Conservation (phyloP, 306 rosid species). For the Aeschynomene evenia region DNA sequence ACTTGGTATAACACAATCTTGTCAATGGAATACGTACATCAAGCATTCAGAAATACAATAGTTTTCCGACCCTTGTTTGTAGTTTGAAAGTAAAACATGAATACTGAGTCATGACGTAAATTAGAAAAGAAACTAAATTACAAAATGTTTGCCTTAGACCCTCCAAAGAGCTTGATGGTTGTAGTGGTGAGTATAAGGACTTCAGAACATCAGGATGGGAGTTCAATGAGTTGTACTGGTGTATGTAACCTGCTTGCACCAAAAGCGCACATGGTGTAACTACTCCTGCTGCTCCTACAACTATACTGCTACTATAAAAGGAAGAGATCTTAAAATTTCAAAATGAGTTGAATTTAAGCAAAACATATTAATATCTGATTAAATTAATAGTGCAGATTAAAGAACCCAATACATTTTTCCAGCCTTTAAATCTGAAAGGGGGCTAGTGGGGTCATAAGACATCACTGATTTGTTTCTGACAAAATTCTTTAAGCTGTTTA, state of each 20-base stretch:
- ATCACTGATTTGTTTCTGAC: neutral
- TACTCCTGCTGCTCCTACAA: neutral
- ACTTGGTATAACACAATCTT: neutral
- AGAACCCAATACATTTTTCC: constrained; percentile 18
- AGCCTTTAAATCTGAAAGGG: constrained; percentile 8
- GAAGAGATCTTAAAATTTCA: neutral
- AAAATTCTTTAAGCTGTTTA: neutral
- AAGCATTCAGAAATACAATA: constrained; percentile 19
- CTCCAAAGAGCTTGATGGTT: constrained; percentile 94
- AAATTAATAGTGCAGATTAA: neutral
- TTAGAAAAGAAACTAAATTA: constrained; percentile 27
- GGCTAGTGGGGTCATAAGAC: neutral
- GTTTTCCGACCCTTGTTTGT: neutral
- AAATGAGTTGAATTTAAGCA: constrained; percentile 23
- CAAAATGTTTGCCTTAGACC: constrained; percentile 74
- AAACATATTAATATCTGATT: neutral
- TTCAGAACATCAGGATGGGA: constrained; percentile 96
- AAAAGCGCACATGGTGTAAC: constrained; percentile 18
- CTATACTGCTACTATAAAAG: neutral
- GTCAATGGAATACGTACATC: constrained; percentile 4
- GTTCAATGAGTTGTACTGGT: constrained; percentile 89
- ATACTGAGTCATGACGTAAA: constrained; percentile 24
- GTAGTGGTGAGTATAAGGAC: constrained; percentile 96
- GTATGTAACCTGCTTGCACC: constrained; percentile 70
- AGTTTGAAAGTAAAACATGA: constrained; percentile 12